A percentile compares a stretch with the other conserved stretches of the same genome.
These are phyloP conservation scores for Linnemannia elongata DNA, from an alignment of 192 early-diverging fungal genomes.

Conservation along the genomic window DNA sequence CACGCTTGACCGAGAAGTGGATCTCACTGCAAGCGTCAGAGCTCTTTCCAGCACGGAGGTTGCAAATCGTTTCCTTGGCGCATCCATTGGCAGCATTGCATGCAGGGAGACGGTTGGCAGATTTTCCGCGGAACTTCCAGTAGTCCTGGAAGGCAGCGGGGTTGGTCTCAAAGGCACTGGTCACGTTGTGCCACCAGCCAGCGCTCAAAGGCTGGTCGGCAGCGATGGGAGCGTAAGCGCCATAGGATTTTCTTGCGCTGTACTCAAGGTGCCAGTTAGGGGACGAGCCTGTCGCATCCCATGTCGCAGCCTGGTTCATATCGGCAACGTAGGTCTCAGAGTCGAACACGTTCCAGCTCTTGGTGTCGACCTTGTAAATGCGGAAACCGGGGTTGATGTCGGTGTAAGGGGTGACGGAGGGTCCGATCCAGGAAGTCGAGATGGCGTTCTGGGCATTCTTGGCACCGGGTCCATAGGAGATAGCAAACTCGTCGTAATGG, in stretches of 20 bases:
- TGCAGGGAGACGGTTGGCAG: slow-evolving; percentile 33
- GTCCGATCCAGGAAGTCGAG: slow-evolving; percentile 62
- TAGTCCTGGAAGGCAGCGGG: slow-evolving; percentile 59
- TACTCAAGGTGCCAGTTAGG: slow-evolving; percentile 71
- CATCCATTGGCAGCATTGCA: slow-evolving; percentile 27
- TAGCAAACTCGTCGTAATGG: slow-evolving; percentile 66
- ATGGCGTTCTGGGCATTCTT: slow-evolving; percentile 58
- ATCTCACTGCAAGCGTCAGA: slow-evolving; percentile 38
- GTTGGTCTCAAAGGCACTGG: slow-evolving; percentile 55
- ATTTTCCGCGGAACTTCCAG: slow-evolving; percentile 57
- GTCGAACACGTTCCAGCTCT: slow-evolving; percentile 68
- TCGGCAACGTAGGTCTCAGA: slow-evolving; percentile 67
- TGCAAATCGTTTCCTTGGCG: slow-evolving; percentile 35
- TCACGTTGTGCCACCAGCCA: slow-evolving; percentile 69
- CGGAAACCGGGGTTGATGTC: slow-evolving; percentile 70
- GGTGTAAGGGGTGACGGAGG: slow-evolving; percentile 65
- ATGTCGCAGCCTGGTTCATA: slow-evolving; percentile 56
- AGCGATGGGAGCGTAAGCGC: slow-evolving; percentile 37
- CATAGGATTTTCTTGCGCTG: slow-evolving; percentile 60
- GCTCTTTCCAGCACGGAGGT: slow-evolving; percentile 52
- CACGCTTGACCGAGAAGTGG: slow-evolving; percentile 32
- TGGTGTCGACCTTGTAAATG: slow-evolving; percentile 67
- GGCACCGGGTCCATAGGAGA: slow-evolving; percentile 60
- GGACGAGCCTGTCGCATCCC: slow-evolving; percentile 40
- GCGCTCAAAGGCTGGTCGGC: slow-evolving; percentile 51